Percentiles rank a stretch among this genome's conserved stretches.
These are phyloP conservation scores for Xerocomus potaroensis DNA, from an alignment of 768 basidiomycete genomes.

Conservation along the genomic window DNA sequence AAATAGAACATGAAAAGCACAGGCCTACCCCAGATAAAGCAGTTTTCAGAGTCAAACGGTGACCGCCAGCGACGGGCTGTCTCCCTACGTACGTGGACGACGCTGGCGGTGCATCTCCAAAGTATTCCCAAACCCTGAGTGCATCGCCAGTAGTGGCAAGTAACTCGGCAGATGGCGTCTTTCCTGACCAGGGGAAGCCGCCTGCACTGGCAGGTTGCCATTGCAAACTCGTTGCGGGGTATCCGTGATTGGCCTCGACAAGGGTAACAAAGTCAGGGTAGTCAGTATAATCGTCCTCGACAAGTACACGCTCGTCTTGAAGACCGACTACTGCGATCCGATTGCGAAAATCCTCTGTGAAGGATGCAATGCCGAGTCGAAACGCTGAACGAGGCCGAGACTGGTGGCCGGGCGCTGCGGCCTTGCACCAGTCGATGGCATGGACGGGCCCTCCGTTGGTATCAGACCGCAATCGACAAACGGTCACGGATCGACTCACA, in stretches of 20 bases:
- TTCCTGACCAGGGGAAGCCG: slow-evolving; percentile 65
- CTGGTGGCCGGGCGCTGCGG: slow-evolving; percentile 68
- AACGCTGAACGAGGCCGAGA: slow-evolving; percentile 72
- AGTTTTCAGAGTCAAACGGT: slow-evolving; percentile 68
- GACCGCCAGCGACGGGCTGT: slow-evolving; percentile 50
- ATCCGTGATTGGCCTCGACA: slow-evolving; percentile 80
- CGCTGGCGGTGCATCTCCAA: slow-evolving; percentile 55
- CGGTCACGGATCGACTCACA: slow-evolving; percentile 49
- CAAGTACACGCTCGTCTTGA: slow-evolving; percentile 83
- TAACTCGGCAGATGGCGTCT: slow-evolving; percentile 65
- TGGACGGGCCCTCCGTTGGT: slow-evolving; percentile 72
- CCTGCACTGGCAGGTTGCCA: slow-evolving; percentile 83
- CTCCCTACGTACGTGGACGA: slow-evolving; percentile 70
- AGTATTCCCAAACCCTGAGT: slow-evolving; percentile 87
- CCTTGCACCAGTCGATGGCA: slow-evolving; percentile 86
- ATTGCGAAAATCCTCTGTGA: slow-evolving; percentile 80
- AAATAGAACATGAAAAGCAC: slow-evolving; percentile 3
- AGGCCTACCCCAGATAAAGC: slow-evolving; percentile 74
- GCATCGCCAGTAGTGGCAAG: slow-evolving; percentile 95
- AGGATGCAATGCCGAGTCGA: slow-evolving; percentile 82
- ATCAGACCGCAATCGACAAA: slow-evolving; percentile 14
- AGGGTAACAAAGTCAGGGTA: slow-evolving; percentile 86
- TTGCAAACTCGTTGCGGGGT: slow-evolving; percentile 89
- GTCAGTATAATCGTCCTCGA: slow-evolving; percentile 77
- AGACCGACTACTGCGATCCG: slow-evolving; percentile 75